Conservation (phyloP, 2,329 filamentous ascomycete genomes). For the Eurotiales sp. region DNA sequence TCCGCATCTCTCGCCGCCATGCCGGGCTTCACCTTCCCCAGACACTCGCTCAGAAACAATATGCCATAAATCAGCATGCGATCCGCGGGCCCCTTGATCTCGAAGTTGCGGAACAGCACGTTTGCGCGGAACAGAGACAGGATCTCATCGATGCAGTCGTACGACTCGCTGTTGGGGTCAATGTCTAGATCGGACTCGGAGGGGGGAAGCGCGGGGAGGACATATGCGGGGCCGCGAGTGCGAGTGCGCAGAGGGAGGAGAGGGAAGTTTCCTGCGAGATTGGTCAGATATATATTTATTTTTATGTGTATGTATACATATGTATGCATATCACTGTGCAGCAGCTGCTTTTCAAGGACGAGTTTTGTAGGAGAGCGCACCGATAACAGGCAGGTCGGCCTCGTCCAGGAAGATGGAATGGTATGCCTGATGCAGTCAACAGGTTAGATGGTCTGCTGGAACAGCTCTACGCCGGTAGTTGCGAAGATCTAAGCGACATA, state of each 20-base stretch:
- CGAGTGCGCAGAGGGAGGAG: conserved; percentile 91
- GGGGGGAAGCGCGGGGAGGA: conserved; percentile 63
- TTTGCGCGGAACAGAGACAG: conserved; percentile 92
- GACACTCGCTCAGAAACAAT: conserved; percentile 85
- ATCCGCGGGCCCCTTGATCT: conserved; percentile 95
- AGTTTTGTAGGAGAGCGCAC: conserved; percentile 34
- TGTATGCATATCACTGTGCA: no score
- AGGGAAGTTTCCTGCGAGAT: conserved; percentile 75
- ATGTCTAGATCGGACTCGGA: conserved; percentile 50
- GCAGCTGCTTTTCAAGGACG: no score
- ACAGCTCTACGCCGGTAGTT: not conserved
- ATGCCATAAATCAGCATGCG: conserved; percentile 95
- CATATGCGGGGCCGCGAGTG: conserved; percentile 90
- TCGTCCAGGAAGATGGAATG: conserved; percentile 93
- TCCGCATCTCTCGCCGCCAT: conserved; percentile 64
- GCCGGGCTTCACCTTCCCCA: conserved; percentile 77
- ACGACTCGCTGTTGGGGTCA: conserved; percentile 85
- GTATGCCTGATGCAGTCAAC: no score
- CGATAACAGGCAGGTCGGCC: conserved; percentile 64
- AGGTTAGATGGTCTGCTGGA: not conserved
- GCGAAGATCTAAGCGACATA: not conserved
- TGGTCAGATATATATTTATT: not conserved
- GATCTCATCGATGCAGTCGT: conserved; percentile 94
- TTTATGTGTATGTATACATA: no score
- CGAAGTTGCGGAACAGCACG: conserved; percentile 98